phyloP scores from a whole-genome alignment of 2,329 filamentous ascomycete genomes.

The Salinomyces thailandicus region DNA sequence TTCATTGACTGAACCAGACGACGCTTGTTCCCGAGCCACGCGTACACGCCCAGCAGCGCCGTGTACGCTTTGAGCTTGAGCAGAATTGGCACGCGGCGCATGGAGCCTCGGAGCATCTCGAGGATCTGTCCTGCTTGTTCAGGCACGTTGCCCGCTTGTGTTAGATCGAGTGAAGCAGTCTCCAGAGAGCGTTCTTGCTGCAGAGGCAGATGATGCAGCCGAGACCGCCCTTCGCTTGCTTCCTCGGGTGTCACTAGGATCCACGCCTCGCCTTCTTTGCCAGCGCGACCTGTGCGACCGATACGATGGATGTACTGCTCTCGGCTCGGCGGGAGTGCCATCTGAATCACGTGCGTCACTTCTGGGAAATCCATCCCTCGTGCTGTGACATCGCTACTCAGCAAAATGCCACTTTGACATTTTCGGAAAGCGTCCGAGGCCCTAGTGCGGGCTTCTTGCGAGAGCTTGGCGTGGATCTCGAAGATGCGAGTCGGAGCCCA shows the following conservation, averaged over 20 bases:
- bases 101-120: constrained; percentile 30
- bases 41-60: constrained; percentile 46
- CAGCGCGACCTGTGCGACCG: constrained; percentile 51
- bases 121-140: constrained; percentile 36
- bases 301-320: constrained; percentile 44
- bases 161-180: constrained; percentile 40
- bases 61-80: constrained; percentile 44
- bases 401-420: constrained; percentile 44
- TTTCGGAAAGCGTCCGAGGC: constrained; percentile 63
- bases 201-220: constrained; percentile 52
- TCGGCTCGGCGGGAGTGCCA: constrained; percentile 35
- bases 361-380: constrained; percentile 45
- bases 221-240: constrained; percentile 35
- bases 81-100: constrained; percentile 32
- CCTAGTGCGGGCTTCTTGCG: constrained; percentile 57
- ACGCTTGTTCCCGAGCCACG: constrained; percentile 28
- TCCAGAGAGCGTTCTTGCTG: constrained; percentile 44
- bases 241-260: constrained; percentile 52
- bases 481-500: constrained; percentile 32
- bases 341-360: constrained; percentile 42
- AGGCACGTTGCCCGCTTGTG: constrained; percentile 31
- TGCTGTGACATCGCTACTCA: constrained; percentile 43
- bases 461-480: constrained; percentile 71
- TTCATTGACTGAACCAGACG: constrained; percentile 43
- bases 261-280: constrained; percentile 62